Evolutionary conservation across 2,329 filamentous ascomycete genomes (phyloP), one percentile per base, ranked within the genome.

Genomic region (Alternaria incomplexa): DNA sequence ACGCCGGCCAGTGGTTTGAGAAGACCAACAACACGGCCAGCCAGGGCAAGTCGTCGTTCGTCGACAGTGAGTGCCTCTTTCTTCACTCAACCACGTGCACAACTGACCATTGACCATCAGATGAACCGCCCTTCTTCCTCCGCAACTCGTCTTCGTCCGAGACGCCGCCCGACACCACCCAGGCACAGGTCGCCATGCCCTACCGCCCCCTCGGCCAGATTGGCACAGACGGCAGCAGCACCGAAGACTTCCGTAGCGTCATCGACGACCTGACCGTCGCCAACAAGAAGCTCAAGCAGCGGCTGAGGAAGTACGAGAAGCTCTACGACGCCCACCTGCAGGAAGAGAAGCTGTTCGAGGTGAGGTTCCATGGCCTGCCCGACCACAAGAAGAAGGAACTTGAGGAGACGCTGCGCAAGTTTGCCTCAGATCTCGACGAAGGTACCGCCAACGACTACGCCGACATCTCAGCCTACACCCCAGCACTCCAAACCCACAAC

Each of bases 201-300:
- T 72, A 76, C 56, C 75, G 75, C 22, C 69, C 71, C 17, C 43
- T 86, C 79, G 20, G 87, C 81, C 73, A 71, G 11, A 43, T 78
- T 10, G 76, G 70, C 46, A 81, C 79, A 7, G 81, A 82, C 48
- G 83, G 82, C 28, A 92, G 88, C 73, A 90, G 89, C 54, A 88
- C 87, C 26, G 91, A 92, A 60, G 92, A 94, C 59, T 94, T 89
- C 63, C 86, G 93, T 50, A 91, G 91, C 68, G 92, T 97, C 15
- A 96, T 97, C 51, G 93, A 97, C 72, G 93, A 97, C 75, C 80
- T 97, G 62, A 97, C 93, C 0, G 83, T 97, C 25, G 91, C 93
- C 74, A 96, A 96, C 75, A 92, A 93, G 76, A 90, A 88, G 55
- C 78, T 96, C 64, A 93, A 90, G 80, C 89, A 90, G 68, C 88